Percentiles rank a stretch among this genome's conserved stretches.
Evolutionary conservation across 495 filamentous ascomycete genomes (phyloP).

Genomic region (Penicillium malachiteum): DNA sequence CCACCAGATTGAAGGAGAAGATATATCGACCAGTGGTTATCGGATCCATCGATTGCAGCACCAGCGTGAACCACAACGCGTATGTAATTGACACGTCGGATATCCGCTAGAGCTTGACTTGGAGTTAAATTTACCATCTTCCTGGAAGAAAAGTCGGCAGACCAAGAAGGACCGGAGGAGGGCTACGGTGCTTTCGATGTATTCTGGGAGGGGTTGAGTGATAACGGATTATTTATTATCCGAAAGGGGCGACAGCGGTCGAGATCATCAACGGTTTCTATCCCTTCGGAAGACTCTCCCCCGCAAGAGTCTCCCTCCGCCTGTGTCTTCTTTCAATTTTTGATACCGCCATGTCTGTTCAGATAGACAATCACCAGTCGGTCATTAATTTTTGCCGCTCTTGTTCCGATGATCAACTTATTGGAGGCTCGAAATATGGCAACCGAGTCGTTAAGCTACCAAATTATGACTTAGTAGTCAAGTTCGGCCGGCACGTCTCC

Average conservation of each 20-base stretch:
- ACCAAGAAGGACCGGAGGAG: too few relatives aligned
- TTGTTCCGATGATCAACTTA: not conserved
- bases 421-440: constrained; percentile 1
- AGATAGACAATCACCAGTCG: not conserved
- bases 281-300: not conserved
- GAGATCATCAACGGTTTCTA: not conserved
- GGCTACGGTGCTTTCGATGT: too few relatives aligned
- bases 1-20: too few relatives aligned
- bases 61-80: too few relatives aligned
- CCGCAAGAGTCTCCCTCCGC: not conserved
- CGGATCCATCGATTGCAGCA: too few relatives aligned
- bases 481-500: not conserved
- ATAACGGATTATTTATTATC: too few relatives aligned
- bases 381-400: not conserved
- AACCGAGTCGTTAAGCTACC: constrained; percentile 3
- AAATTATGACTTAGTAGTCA: constrained; percentile 2
- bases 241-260: not conserved
- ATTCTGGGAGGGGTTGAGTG: too few relatives aligned
- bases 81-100: too few relatives aligned
- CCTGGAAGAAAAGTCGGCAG: too few relatives aligned
- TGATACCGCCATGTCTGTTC: not conserved
- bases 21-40: too few relatives aligned
- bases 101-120: too few relatives aligned
- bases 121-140: too few relatives aligned
- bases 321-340: not conserved